Evolutionary conservation across 1,139 yeast genomes (phyloP).

Genomic region (Hansenula sp.): DNA sequence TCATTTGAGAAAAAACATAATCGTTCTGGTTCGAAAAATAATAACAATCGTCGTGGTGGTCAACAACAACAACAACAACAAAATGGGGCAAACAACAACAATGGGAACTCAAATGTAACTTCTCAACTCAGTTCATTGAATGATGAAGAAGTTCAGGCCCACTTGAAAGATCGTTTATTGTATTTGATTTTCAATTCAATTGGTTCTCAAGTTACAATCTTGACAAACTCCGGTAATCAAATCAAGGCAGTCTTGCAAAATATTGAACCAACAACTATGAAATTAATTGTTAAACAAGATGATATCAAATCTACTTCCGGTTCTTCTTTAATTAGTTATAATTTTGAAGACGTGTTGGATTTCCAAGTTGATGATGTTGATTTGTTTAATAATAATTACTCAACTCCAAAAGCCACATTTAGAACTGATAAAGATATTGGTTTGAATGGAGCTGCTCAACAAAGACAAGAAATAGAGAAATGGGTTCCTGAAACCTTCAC

Average conservation of each 20-base stretch:
- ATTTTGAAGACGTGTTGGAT: constrained; percentile 60
- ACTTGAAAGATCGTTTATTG: constrained; percentile 44
- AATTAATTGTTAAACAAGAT: constrained; percentile 18
- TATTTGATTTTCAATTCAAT: constrained; percentile 49
- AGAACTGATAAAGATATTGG: constrained; percentile 81
- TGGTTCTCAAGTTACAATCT: constrained; percentile 54
- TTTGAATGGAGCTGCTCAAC: constrained; percentile 43
- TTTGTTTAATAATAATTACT: constrained; percentile 24
- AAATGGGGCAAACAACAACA: neutral
- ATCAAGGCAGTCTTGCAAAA: constrained; percentile 56
- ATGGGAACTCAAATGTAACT: neutral
- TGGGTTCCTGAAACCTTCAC: constrained; percentile 75
- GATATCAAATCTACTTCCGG: constrained; percentile 1
- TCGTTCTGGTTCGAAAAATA: constrained; percentile 15
- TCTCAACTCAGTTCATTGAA: constrained; percentile 1
- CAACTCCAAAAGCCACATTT: constrained; percentile 35
- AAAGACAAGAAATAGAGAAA: constrained; percentile 54
- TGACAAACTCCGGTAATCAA: constrained; percentile 59
- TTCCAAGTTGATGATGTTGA: constrained; percentile 45
- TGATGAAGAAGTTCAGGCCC: constrained; percentile 16
- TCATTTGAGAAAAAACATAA: constrained; percentile 5
- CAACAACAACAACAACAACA: constrained; percentile 2
- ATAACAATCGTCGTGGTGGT: constrained; percentile 12
- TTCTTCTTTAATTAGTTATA: constrained; percentile 37
- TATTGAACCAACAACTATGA: constrained; percentile 37